Evolutionary conservation across 352 stramenopile species (phyloP), one percentile per base, ranked within the genome.

Genomic region (Blastocystis hominis): DNA sequence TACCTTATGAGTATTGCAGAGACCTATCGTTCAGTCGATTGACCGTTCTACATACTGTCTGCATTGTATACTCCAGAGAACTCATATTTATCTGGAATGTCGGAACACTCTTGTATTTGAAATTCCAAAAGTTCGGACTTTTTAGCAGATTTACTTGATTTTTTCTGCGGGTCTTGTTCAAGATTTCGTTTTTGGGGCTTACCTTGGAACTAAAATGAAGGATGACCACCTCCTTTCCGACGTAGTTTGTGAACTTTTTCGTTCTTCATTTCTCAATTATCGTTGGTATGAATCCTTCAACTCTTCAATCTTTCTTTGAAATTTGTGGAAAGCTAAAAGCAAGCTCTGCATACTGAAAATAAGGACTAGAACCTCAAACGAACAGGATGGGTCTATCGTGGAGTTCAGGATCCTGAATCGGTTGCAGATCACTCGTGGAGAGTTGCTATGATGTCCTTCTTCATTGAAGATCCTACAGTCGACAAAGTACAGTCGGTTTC

Each of bases 361-460:
- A 38, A 42, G 44, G 62, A 20, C 9, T 84, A 84, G 72, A 84
- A 84, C 24, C 64, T 53, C 9, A 84, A 84, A 40, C 72, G 77
- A 77, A 96, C 93, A 59, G 94, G 94, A 90, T 97, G 94, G 94
- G 91, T 97, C n/a, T 94, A 94, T 86, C 93, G 94, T 89, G 93
- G 94, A 2, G 93, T 96, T 59, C 87, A 91, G 24, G 87, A 93
- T 34, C 93, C 94, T 10, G 94, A 97, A 90, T 96, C 93, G 5
- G 93, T 97, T 30, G 93, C 94, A 36, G 94, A 97, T 89, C 94
- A 97, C 91, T 96, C 95, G 90, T 97, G 95, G 89, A 93, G 94
- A 86, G 95, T 97, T 91, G 64, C 55, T 9, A 84, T 84, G 69
- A 88, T 84, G 80, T 36, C 63, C 0, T 88, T 88, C 40, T 84